A percentile compares a stretch with the other conserved stretches of the same genome.
Evolutionary conservation across 2,329 filamentous ascomycete species (phyloP).

Genomic region (Bipolaris gigantea): DNA sequence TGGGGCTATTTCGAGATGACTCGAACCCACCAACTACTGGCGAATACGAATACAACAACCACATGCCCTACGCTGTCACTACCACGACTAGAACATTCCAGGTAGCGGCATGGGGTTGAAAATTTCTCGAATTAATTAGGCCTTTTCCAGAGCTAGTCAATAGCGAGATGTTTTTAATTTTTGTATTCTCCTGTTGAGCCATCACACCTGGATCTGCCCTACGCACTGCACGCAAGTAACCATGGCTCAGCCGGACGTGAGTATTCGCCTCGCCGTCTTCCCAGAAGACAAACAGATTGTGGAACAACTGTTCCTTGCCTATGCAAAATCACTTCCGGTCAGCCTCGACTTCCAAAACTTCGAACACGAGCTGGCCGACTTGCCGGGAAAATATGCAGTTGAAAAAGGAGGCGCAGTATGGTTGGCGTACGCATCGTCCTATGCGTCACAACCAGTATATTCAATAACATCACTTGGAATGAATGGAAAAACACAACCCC

Average conservation of each 20-base stretch:
- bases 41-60: not conserved
- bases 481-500: not conserved
- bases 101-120: not conserved
- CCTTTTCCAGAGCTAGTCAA: not conserved
- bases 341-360: conserved; percentile 63
- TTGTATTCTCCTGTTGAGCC: not conserved
- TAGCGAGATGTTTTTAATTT: not conserved
- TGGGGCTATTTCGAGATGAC: not conserved
- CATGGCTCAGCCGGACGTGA: conserved; percentile 5
- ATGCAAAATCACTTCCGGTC: conserved; percentile 51
- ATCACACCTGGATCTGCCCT: not conserved
- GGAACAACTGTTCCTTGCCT: conserved; percentile 44
- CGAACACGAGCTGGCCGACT: conserved; percentile 52
- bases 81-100: not conserved
- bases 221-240: not conserved
- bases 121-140: not conserved
- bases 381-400: conserved; percentile 59
- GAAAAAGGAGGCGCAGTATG: conserved; percentile 53
- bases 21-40: not conserved
- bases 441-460: not conserved
- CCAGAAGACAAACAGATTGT: conserved; percentile 47
- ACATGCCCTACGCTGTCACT: not conserved
- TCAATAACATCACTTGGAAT: not conserved
- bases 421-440: conserved; percentile 45
- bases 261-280: conserved; percentile 40